phyloP scores from a whole-genome alignment of 805 yeast species.

The Wilhelminamyces savonicus region DNA sequence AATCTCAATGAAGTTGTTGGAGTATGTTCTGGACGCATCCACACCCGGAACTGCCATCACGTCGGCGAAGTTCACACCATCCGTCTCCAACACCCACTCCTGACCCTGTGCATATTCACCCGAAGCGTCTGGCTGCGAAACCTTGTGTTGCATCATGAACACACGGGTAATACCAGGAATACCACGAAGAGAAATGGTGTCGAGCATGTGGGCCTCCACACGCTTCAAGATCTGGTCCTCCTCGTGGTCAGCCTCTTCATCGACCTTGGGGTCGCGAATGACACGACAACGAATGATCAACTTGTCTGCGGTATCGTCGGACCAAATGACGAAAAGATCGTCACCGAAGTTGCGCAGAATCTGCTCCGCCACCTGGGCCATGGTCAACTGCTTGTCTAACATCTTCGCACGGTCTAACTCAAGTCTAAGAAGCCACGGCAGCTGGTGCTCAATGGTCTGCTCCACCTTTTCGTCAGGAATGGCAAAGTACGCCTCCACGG shows the following conservation, averaged over 20 bases:
- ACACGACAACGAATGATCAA: constrained; percentile 97
- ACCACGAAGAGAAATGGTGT: constrained; percentile 92
- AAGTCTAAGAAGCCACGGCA: constrained; percentile 96
- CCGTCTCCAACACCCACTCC: constrained; percentile 98
- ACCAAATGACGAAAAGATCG: constrained; percentile 96
- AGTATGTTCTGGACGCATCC: constrained; percentile 83
- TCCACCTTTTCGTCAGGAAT: constrained; percentile 98
- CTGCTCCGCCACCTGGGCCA: constrained; percentile 97
- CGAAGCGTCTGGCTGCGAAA: constrained; percentile 61
- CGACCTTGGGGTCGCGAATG: constrained; percentile 92
- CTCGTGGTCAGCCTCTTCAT: constrained; percentile 91
- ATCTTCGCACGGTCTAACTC: constrained; percentile 98
- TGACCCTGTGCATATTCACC: constrained; percentile 88
- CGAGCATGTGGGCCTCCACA: constrained; percentile 94
- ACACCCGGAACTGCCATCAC: constrained; percentile 95
- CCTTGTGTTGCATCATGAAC: constrained; percentile 82
- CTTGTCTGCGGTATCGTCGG: constrained; percentile 97
- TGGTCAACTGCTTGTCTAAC: constrained; percentile 95
- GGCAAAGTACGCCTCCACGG: constrained; percentile 94
- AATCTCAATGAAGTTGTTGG: constrained; percentile 94
- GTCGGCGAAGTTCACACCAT: constrained; percentile 93
- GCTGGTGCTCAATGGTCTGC: constrained; percentile 86
- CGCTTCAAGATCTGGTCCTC: constrained; percentile 95
- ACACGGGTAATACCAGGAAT: constrained; percentile 88
- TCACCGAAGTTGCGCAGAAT: constrained; percentile 90